These are phyloP conservation scores for Bremia lactucae DNA, from an alignment of 352 stramenopile species.

Conservation along the genomic window DNA sequence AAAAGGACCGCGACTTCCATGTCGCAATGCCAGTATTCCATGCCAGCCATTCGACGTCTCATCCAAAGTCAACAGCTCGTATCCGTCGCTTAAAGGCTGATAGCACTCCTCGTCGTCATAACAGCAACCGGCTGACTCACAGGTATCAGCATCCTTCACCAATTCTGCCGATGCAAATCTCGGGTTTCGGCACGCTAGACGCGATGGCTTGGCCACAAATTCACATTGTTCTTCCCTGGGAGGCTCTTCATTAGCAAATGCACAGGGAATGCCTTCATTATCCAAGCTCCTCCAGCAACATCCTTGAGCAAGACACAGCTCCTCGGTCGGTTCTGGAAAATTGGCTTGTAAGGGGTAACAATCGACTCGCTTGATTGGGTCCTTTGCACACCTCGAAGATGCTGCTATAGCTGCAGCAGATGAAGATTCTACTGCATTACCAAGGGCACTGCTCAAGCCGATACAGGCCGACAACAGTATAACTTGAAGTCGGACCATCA, in stretches of 20 bases:
- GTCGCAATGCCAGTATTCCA: slow-evolving; percentile 38
- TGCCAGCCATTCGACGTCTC: slow-evolving; percentile 42
- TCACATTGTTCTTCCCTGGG: slow-evolving; percentile 19
- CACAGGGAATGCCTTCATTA: slow-evolving; percentile 47
- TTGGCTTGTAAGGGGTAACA: slow-evolving; percentile 53
- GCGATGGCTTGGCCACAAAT: slow-evolving; percentile 27
- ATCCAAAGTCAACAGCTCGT: slow-evolving; percentile 52
- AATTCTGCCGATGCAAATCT: slow-evolving; percentile 29
- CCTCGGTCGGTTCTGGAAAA: slow-evolving; percentile 65
- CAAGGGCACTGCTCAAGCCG: background rate
- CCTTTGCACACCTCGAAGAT: slow-evolving; percentile 16
- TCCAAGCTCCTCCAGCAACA: slow-evolving; percentile 72
- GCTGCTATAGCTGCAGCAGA: slow-evolving; percentile 4
- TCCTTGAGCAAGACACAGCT: slow-evolving; percentile 70
- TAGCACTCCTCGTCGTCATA: slow-evolving; percentile 55
- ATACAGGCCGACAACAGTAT: slow-evolving; percentile 11
- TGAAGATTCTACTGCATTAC: slow-evolving; percentile 2
- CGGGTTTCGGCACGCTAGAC: slow-evolving; percentile 68
- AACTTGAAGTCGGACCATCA: slow-evolving; percentile 17
- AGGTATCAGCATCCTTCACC: slow-evolving; percentile 23
- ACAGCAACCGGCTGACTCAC: slow-evolving; percentile 56
- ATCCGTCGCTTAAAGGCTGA: slow-evolving; percentile 56
- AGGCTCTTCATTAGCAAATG: slow-evolving; percentile 28
- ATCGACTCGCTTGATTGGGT: slow-evolving; percentile 36
- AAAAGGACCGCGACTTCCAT: slow-evolving; percentile 45